phyloP scores from a whole-genome alignment of 179 eudicot species.

The Sideroxylon spinosum region DNA sequence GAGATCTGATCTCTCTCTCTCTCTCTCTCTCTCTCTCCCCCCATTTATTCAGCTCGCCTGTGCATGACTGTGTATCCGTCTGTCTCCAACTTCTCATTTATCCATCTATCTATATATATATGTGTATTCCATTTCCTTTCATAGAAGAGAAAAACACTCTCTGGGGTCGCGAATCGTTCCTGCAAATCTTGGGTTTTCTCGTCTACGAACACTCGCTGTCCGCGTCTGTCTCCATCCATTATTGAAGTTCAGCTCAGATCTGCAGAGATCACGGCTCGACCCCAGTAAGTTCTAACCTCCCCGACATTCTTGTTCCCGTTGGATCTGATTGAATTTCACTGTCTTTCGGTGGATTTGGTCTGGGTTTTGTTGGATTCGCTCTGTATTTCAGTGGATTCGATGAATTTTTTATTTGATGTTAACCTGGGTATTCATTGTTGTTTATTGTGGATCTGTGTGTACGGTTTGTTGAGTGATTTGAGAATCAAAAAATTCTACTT shows the following conservation, averaged over 20 bases:
- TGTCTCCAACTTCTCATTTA: background rate
- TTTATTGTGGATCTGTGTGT: slow-evolving; percentile 7
- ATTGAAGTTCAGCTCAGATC: slow-evolving; percentile 13
- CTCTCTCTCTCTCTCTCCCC: slow-evolving; percentile 6
- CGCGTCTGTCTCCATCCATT: background rate
- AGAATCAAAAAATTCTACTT: background rate
- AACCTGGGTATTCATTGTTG: background rate
- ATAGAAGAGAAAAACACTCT: background rate
- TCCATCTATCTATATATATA: background rate
- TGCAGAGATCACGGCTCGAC: background rate
- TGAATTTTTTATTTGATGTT: background rate
- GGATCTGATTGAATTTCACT: slow-evolving; percentile 8
- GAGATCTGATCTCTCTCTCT: slow-evolving; percentile 11
- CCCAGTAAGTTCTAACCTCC: slow-evolving; percentile 6
- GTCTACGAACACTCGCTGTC: background rate
- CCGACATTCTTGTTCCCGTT: background rate
- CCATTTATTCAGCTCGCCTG: background rate
- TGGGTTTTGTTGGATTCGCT: background rate
- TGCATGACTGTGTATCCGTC: background rate
- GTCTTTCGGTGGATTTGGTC: background rate
- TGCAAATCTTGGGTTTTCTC: background rate
- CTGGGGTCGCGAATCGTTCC: background rate
- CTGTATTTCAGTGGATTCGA: background rate
- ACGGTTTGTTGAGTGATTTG: background rate
- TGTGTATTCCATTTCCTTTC: background rate